These are phyloP conservation scores for Arthrobotrys megalospora DNA, from an alignment of 2,329 filamentous ascomycete species.

Conservation along the genomic window DNA sequence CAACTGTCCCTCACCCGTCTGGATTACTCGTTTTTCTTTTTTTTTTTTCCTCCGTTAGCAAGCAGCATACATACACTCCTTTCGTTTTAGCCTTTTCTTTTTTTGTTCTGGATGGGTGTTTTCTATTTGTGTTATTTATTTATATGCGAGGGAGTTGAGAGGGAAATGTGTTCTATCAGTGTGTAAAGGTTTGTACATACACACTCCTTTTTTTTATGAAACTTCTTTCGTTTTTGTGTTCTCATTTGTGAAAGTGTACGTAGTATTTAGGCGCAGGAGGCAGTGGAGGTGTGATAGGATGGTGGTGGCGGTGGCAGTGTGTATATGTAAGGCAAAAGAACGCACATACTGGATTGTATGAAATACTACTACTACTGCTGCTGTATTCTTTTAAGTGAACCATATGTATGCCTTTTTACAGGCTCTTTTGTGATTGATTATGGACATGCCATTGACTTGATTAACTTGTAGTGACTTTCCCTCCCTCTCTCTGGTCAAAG, in stretches of 20 bases:
- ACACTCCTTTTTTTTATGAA: background rate
- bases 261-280: constrained; percentile 8
- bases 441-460: too few species aligned
- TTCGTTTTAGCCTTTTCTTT: constrained; percentile 10
- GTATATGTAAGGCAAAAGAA: background rate
- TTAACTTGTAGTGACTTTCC: too few species aligned
- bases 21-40: constrained; percentile 7
- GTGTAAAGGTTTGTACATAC: background rate
- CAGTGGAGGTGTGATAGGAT: too few species aligned
- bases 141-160: constrained; percentile 27
- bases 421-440: too few species aligned
- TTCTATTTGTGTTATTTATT: constrained; percentile 13
- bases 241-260: background rate
- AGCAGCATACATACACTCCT: constrained; percentile 52
- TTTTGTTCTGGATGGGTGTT: constrained; percentile 20
- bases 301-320: background rate
- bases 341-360: too few species aligned
- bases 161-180: background rate
- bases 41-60: constrained; percentile 30
- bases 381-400: too few species aligned
- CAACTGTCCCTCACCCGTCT: background rate
- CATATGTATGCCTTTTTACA: too few species aligned
- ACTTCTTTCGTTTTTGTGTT: background rate
- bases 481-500: background rate
- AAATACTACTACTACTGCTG: too few species aligned